Base-by-base conservation (phyloP, 164 flowering plant genomes). In the Brasenia schreberi region DNA sequence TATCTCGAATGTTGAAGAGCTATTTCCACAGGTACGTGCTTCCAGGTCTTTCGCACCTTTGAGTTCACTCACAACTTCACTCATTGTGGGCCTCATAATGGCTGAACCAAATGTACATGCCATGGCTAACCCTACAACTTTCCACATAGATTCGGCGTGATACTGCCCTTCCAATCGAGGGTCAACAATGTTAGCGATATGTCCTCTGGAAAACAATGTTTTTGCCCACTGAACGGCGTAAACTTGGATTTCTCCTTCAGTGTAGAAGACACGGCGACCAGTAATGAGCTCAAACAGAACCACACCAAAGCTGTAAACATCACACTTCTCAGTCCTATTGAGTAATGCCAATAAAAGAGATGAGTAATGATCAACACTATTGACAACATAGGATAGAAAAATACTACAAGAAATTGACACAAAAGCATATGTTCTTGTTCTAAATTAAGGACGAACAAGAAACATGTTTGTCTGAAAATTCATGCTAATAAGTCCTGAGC, bases 251-350 rank as follows among this genome's bases (percentile, higher is more conserved):
- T n/a, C 27, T 7, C 18, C 18, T 14, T 33, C 43, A 14, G 17
- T 18, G 43, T 19, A 18, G 19, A 63, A 18, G 9, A 42, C 42
- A 18, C 12, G 42, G 9, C 33, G 65, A 16, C 65, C 65, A 18
- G 65, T 23, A 6, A 63, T 23, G 17, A 63, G 42, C 65, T 63
- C 65, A 18, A 63, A 39, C 9, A 63, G 45, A 63, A 63, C 65
- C 9, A 63, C 33, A 23, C 65, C 65, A 9, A 63, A 63, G 65
- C 65, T 63, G 33, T 27, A 63, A 19, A 63, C 65, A 63, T 63
- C 65, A 14, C 65, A 0, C n/a, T 33, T 63, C 42, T 18, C 42
- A 18, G 19, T 39, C 33, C 33, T 6, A 44, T 19, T 10, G 11
- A 7, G 65, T 63, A 63, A 27, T 63, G 33, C 65, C 65, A 33